These are phyloP conservation scores for Aphanomyces euteiches DNA, from an alignment of 352 stramenopile genomes.

Conservation along the genomic window DNA sequence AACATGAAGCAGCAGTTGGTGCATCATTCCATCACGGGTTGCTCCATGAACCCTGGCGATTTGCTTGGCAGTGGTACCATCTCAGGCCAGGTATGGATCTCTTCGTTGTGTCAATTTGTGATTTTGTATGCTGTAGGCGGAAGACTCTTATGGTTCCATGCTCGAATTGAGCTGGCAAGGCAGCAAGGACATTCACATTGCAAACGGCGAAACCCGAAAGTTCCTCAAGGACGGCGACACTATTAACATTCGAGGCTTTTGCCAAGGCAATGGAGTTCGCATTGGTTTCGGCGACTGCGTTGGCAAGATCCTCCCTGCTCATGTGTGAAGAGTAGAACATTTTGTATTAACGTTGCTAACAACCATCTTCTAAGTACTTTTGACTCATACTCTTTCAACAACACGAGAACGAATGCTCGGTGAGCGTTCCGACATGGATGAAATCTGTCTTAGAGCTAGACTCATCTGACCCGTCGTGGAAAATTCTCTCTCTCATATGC, in stretches of 20 bases:
- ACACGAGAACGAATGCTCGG: too few relatives aligned
- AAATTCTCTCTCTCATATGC: too few relatives aligned
- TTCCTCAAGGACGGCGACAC: constrained; percentile 95
- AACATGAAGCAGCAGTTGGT: constrained; percentile 96
- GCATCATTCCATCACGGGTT: constrained; percentile 97
- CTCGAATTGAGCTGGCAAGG: constrained; percentile 96
- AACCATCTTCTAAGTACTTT: too few relatives aligned
- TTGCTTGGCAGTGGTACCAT: constrained; percentile 94
- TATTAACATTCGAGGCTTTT: constrained; percentile 91
- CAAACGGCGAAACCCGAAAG: constrained; percentile 79
- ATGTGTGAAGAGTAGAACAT: constrained; percentile 38
- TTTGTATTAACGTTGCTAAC: too few relatives aligned
- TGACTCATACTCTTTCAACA: too few relatives aligned
- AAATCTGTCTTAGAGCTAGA: too few relatives aligned
- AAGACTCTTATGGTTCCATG: constrained; percentile 91
- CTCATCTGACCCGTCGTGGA: too few relatives aligned
- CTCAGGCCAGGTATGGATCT: constrained; percentile 52
- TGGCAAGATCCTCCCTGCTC: constrained; percentile 87
- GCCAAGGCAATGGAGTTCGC: constrained; percentile 85
- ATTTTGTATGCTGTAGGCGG: constrained; percentile 33
- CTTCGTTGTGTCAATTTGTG: too few relatives aligned
- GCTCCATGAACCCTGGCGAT: constrained; percentile 94
- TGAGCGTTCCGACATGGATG: too few relatives aligned
- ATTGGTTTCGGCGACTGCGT: constrained; percentile 94
- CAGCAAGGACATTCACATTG: constrained; percentile 69